Evolutionary conservation across 495 filamentous ascomycete species (phyloP), one percentile per base, ranked within the genome.

Genomic region (Aspergillus hancockii): DNA sequence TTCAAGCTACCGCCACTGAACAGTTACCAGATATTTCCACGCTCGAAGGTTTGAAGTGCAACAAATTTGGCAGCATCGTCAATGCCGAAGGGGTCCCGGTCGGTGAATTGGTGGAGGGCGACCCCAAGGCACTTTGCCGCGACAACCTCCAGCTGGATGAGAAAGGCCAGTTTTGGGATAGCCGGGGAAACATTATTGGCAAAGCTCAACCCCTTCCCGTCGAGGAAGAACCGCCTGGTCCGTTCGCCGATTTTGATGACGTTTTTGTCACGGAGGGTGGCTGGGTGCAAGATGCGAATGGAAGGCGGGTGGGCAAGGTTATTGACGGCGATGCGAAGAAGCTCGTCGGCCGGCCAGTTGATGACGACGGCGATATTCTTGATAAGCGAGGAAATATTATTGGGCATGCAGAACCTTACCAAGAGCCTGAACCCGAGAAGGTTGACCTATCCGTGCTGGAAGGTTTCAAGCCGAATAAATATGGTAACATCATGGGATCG

Each of bases 381-480:
- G 84, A 86, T 69, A 83, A 85, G 62, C 76, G 79, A 58, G 85
- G 85, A 51, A 85, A 81, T 22, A 78, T 84, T 38, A 78, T 87
- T 55, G 85, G 82, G 34, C 80, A 83, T 36, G 84, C 83, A 32
- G 85, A 88, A 66, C 81, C 81, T 47, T 83, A 74, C 36, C 79
- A 80, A 30, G 60, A 62, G 56, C 21, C 45, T 4, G 67, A 78
- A 54, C 70, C 70, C 2, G 79, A 64, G 36, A 49, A 70, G 1
- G 58, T 60, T 46, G 88, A 95, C 67, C 77, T 88, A 23, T 88
- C 87, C 0, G 71, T 81, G 25, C 74, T 94, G 31, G 83, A 86
- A 34, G 84, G 83, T 59, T 83, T 83, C 68, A 81, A 76, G 38
- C 83, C 92, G 66, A 93, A 92, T 82, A 95, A 94, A 76, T 73